Percentiles rank a stretch among this genome's conserved stretches.
These are phyloP conservation scores for Lagenidium giganteum DNA, from an alignment of 352 stramenopile genomes.

Conservation along the genomic window DNA sequence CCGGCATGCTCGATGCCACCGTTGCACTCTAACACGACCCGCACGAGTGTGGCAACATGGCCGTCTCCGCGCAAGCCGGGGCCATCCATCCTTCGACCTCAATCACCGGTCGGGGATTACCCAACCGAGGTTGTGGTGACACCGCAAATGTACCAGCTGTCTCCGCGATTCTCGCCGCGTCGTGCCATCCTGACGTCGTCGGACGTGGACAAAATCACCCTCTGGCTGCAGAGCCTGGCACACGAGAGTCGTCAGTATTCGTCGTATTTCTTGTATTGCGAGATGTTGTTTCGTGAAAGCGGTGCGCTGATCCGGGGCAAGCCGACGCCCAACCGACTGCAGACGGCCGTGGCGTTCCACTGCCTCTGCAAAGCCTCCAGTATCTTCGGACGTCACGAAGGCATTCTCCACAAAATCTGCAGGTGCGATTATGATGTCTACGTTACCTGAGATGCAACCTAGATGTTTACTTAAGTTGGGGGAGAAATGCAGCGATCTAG, in stretches of 20 bases:
- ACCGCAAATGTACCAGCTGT: slow-evolving; percentile 18
- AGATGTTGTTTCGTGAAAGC: slow-evolving; percentile 69
- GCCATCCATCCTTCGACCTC: slow-evolving; percentile 8
- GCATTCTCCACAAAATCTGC: slow-evolving; percentile 51
- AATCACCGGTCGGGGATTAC: slow-evolving; percentile 15
- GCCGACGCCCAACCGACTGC: slow-evolving; percentile 52
- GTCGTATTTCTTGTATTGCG: slow-evolving; percentile 71
- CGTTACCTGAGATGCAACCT: no score
- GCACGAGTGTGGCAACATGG: no score
- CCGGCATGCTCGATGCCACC: no score
- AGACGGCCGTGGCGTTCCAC: slow-evolving; percentile 71
- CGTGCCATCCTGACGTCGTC: slow-evolving; percentile 29
- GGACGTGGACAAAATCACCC: slow-evolving; percentile 57
- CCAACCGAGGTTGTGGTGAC: slow-evolving; percentile 15
- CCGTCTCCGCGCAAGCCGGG: slow-evolving; percentile 10
- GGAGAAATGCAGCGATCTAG: slow-evolving; percentile 31
- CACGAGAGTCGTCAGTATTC: slow-evolving; percentile 33
- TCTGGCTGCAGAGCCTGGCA: slow-evolving; percentile 52
- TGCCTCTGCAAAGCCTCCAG: slow-evolving; percentile 57
- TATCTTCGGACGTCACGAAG: slow-evolving; percentile 59
- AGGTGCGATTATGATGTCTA: slow-evolving; percentile 15
- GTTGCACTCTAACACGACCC: no score
- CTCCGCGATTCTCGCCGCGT: slow-evolving; percentile 10
- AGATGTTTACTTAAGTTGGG: neutral
- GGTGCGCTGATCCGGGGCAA: slow-evolving; percentile 56